Evolutionary conservation across 441 rosid genomes (phyloP), one percentile per base, ranked within the genome.

Genomic region (Eruca vesicaria): DNA sequence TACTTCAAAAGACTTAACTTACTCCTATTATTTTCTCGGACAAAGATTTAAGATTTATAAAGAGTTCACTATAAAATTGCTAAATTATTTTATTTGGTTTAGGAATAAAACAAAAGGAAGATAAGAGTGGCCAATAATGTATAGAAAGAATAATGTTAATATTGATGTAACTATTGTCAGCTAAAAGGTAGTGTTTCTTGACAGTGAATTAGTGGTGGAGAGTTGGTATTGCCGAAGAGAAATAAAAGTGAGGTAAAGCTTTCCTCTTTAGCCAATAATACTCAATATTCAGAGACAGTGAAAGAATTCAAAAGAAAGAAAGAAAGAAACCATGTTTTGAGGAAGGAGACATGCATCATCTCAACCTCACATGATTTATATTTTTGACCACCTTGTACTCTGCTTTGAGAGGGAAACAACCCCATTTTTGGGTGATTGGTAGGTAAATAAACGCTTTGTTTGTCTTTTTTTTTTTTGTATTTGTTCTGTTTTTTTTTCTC

Each of bases 271-370:
- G 56, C 57, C 69, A 61, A 36, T 48, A 35, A 35, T 21, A 52
- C 19, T 14, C 36, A 63, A 2, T 48, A 52, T 59, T 48, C 60
- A 66, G 67, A 66, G 72, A 58, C n/a, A 32, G 72, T 58, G 67
- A 74, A 59, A 66, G 43, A 20, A 31, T 41, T 19, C 12, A 16
- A 23, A 33, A 72, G 14, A 55, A 14, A 64, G 14, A 55, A 14
- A 64, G 29, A 58, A 19, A 75, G 35, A 69, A 32, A 36, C 71
- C 79, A 70, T 76, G 79, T 76, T 76, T 16, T 64, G 71, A 76
- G 75, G 71, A 69, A 69, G 75, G 79, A 70, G 67, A 69, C 79
- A 76, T 69, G 79, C 75, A 70, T 57, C 75, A 69, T 69, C 75
- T 59, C 67, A 5, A 16, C 62, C 31, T 50, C 45, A 52, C 63